A percentile compares a stretch with the other conserved stretches of the same genome.
phyloP scores from a whole-genome alignment of 116 monocot genomes.

The Papilionanthe hybrid region DNA sequence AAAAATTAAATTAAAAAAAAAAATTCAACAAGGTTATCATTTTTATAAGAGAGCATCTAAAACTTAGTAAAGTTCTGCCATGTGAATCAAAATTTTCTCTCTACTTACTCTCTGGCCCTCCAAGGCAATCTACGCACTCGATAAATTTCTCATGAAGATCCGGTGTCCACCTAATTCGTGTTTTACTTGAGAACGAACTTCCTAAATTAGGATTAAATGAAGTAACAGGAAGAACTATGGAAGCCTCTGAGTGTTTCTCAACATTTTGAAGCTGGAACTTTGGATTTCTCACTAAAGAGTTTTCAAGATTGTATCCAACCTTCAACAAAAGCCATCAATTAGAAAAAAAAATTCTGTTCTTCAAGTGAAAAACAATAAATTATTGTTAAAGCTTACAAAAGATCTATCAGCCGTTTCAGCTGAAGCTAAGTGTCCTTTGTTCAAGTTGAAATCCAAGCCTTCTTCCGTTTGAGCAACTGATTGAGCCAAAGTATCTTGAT shows the following conservation, averaged over 20 bases:
- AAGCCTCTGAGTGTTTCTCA: constrained; percentile 3
- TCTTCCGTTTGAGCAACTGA: neutral
- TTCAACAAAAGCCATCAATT: constrained; percentile 11
- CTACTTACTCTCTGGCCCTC: constrained; percentile 68
- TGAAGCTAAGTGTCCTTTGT: neutral
- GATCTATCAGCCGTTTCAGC: neutral
- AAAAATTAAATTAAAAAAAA: too few relatives aligned
- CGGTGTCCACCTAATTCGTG: constrained; percentile 77
- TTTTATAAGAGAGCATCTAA: neutral
- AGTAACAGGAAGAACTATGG: constrained; percentile 8
- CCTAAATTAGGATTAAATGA: constrained; percentile 7
- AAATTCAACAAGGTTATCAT: neutral
- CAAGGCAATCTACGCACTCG: constrained; percentile 61
- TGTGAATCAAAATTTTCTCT: neutral
- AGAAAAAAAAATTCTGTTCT: neutral
- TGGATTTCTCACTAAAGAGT: constrained; percentile 8
- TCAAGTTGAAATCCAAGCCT: neutral
- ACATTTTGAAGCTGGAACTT: constrained; percentile 14
- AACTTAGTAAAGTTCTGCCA: neutral
- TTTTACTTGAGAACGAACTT: constrained; percentile 31
- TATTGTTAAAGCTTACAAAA: neutral
- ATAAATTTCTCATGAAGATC: constrained; percentile 78
- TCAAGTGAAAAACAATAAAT: neutral
- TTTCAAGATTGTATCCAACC: constrained; percentile 24
- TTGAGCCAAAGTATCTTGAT: constrained; percentile 6